These are phyloP conservation scores for Leishmania aethiopica DNA, from an alignment of 208 protist species.

Conservation along the genomic window DNA sequence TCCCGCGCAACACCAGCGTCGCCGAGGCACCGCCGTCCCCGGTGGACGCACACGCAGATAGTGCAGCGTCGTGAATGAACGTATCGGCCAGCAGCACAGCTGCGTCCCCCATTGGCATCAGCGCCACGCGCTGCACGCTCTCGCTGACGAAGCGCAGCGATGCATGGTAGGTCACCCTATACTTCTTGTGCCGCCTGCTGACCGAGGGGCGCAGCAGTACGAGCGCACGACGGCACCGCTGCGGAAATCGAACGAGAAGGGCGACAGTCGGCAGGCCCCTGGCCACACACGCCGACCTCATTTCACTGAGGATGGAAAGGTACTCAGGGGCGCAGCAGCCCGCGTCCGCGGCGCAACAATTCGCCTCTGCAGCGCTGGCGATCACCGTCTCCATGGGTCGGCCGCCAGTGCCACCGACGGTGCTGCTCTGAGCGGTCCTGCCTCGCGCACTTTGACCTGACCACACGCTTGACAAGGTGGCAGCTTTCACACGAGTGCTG, in stretches of 20 bases:
- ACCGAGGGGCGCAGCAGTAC: conserved; percentile 25
- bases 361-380: neutral
- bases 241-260: conserved; percentile 11
- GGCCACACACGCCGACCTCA: neutral
- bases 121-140: conserved; percentile 18
- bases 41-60: too few species aligned
- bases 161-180: conserved; percentile 4
- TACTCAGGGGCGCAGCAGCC: neutral
- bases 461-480: neutral
- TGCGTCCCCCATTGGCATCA: conserved; percentile 15
- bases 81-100: conserved; percentile 10
- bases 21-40: neutral
- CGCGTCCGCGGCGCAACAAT: neutral
- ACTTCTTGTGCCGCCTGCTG: neutral
- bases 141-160: conserved; percentile 19
- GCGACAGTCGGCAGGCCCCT: conserved; percentile 26
- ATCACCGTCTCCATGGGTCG: neutral
- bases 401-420: neutral
- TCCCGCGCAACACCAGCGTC: conserved; percentile 21
- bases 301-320: neutral
- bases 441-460: neutral
- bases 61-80: neutral
- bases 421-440: neutral
- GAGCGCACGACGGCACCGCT: conserved; percentile 17
- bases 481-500: conserved; percentile 4